A percentile compares a stretch with the other conserved stretches of the same genome.
Evolutionary conservation across 495 filamentous ascomycete species (phyloP).

Genomic region (Penicillium chermesinum): DNA sequence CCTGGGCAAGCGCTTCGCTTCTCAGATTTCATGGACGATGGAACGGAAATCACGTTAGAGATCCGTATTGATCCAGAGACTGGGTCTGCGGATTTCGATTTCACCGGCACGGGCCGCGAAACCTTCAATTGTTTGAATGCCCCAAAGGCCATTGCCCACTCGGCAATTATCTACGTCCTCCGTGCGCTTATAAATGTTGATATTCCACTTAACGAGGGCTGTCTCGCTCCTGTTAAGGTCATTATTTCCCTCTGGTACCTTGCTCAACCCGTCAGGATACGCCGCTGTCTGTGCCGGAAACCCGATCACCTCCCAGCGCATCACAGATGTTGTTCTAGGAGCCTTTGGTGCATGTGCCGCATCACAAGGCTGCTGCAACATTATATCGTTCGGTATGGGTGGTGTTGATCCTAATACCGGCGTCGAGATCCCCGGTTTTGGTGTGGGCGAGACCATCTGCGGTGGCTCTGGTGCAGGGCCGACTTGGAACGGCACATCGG

Average conservation of each 20-base stretch:
- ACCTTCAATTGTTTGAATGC: slow-evolving; percentile 84
- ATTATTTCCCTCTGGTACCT: slow-evolving; percentile 70
- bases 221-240: slow-evolving; percentile 73
- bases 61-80: slow-evolving; percentile 74
- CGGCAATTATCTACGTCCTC: slow-evolving; percentile 87
- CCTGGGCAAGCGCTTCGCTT: slow-evolving; percentile 67
- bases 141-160: slow-evolving; percentile 81
- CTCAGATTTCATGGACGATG: slow-evolving; percentile 88
- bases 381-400: slow-evolving; percentile 38
- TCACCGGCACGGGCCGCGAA: slow-evolving; percentile 72
- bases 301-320: slow-evolving; percentile 71
- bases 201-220: slow-evolving; percentile 91
- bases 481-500: slow-evolving; percentile 72
- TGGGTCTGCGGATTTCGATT: slow-evolving; percentile 89
- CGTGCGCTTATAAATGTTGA: slow-evolving; percentile 79
- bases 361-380: slow-evolving; percentile 79
- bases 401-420: slow-evolving; percentile 18
- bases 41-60: slow-evolving; percentile 71
- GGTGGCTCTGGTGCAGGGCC: slow-evolving; percentile 79
- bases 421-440: slow-evolving; percentile 52
- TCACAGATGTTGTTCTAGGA: slow-evolving; percentile 80
- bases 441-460: slow-evolving; percentile 86
- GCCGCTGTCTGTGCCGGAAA: slow-evolving; percentile 87
- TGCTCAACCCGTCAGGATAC: slow-evolving; percentile 67
- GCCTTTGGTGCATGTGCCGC: slow-evolving; percentile 82